Evolutionary conservation across 2,329 filamentous ascomycete genomes (phyloP).

Genomic region (Sporothrix dimorphospora): DNA sequence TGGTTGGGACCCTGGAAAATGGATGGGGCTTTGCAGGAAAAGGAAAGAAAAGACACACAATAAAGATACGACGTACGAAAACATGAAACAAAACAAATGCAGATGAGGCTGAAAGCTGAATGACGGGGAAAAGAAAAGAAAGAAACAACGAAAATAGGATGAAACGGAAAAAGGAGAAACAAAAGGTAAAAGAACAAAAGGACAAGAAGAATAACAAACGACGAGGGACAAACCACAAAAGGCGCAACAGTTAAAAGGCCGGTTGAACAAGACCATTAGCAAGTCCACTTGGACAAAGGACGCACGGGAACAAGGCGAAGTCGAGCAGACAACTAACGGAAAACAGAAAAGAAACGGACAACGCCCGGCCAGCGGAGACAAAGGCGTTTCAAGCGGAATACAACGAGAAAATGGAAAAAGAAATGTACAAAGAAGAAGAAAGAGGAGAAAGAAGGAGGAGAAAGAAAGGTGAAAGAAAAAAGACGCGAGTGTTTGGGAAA

Average conservation of each 20-base stretch:
- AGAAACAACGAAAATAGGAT: neutral
- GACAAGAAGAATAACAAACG: neutral
- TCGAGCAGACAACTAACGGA: neutral
- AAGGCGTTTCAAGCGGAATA: neutral
- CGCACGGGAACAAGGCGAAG: neutral
- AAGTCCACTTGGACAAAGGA: neutral
- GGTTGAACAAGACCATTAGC: neutral
- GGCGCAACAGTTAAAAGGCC: no score
- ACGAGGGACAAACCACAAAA: neutral
- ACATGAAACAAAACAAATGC: constrained; percentile 12
- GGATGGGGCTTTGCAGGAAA: neutral
- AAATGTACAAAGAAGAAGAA: neutral
- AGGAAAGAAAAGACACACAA: neutral
- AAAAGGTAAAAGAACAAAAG: neutral
- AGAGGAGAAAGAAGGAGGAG: neutral
- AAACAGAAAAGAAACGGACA: neutral
- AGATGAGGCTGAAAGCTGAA: neutral
- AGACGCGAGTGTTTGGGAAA: neutral
- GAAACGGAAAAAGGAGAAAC: neutral
- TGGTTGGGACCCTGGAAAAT: neutral
- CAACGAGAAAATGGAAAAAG: neutral
- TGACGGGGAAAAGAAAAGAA: neutral
- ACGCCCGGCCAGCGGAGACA: neutral
- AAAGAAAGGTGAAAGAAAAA: neutral
- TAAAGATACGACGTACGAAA: no score